Percentiles rank a stretch among this genome's conserved stretches.
These are phyloP conservation scores for Penicillium longicatenatum DNA, from an alignment of 495 filamentous ascomycete genomes.

Conservation along the genomic window DNA sequence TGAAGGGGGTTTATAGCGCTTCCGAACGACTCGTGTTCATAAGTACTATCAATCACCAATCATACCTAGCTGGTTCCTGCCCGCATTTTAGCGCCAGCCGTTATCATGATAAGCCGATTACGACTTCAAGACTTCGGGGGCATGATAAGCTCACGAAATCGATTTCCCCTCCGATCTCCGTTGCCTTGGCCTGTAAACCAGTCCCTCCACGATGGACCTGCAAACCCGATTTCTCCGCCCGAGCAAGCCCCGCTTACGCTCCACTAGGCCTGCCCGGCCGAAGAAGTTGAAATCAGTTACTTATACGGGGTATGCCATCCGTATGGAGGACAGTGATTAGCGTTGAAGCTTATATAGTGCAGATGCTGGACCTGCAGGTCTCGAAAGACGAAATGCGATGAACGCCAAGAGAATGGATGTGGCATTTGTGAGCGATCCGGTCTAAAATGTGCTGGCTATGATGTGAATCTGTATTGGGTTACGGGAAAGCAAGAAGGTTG, in stretches of 20 bases:
- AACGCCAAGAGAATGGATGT: slow-evolving; percentile 12
- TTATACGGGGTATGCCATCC: slow-evolving; percentile 6
- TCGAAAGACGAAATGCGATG: slow-evolving; percentile 17
- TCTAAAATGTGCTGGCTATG: slow-evolving; percentile 11
- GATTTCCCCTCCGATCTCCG: neutral
- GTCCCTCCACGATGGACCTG: neutral
- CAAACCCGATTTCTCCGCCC: neutral
- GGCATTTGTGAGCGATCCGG: slow-evolving; percentile 6
- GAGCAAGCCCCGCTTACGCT: neutral
- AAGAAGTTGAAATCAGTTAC: slow-evolving; percentile 10
- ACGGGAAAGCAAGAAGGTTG: slow-evolving; percentile 1
- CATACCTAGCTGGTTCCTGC: slow-evolving; percentile 1
- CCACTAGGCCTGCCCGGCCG: neutral
- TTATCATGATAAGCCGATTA: slow-evolving; percentile 4
- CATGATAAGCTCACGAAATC: neutral
- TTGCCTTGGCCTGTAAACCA: neutral
- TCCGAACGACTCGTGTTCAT: neutral
- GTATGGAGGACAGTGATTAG: neutral
- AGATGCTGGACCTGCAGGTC: slow-evolving; percentile 17
- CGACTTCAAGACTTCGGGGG: neutral
- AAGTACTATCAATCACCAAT: neutral
- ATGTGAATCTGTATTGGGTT: slow-evolving; percentile 8
- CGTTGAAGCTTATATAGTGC: neutral
- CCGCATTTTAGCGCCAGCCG: neutral
- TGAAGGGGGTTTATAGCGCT: neutral